Evolutionary conservation across 768 basidiomycete species (phyloP).

Genomic region (Boletus bicolor): DNA sequence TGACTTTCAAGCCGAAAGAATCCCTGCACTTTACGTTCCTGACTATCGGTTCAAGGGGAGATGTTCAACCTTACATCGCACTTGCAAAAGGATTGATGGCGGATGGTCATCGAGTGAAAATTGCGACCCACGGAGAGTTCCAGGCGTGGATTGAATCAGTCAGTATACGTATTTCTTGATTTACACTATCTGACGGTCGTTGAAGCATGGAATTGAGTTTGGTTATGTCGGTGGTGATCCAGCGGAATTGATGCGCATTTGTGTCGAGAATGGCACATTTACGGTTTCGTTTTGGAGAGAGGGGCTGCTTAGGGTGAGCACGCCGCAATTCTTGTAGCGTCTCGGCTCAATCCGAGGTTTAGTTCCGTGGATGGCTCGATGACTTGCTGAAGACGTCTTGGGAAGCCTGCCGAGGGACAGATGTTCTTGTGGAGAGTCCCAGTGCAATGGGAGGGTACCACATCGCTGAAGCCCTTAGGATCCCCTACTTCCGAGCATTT

Average conservation of each 20-base stretch:
- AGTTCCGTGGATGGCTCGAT: slow-evolving; percentile 98
- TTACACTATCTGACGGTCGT: slow-evolving; percentile 7
- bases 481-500: slow-evolving; percentile 94
- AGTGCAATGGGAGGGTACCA: slow-evolving; percentile 98
- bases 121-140: slow-evolving; percentile 96
- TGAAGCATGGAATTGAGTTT: slow-evolving; percentile 92
- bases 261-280: slow-evolving; percentile 97
- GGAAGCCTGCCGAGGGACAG: slow-evolving; percentile 94
- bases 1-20: slow-evolving; percentile 91
- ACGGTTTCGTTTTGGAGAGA: slow-evolving; percentile 95
- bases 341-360: slow-evolving; percentile 10
- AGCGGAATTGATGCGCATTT: slow-evolving; percentile 95
- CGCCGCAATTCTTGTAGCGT: background rate
- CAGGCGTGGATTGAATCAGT: slow-evolving; percentile 94
- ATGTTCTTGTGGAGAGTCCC: slow-evolving; percentile 91
- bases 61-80: slow-evolving; percentile 98
- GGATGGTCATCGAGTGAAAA: slow-evolving; percentile 85
- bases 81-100: slow-evolving; percentile 87
- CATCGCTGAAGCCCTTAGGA: slow-evolving; percentile 89
- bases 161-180: slow-evolving; percentile 30
- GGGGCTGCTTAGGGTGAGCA: slow-evolving; percentile 73
- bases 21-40: slow-evolving; percentile 88
- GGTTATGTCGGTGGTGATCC: slow-evolving; percentile 95
- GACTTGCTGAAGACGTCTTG: slow-evolving; percentile 93
- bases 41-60: slow-evolving; percentile 94